Evolutionary conservation across 148 eudicot genomes (phyloP).

Genomic region (Rhododendron vialii): DNA sequence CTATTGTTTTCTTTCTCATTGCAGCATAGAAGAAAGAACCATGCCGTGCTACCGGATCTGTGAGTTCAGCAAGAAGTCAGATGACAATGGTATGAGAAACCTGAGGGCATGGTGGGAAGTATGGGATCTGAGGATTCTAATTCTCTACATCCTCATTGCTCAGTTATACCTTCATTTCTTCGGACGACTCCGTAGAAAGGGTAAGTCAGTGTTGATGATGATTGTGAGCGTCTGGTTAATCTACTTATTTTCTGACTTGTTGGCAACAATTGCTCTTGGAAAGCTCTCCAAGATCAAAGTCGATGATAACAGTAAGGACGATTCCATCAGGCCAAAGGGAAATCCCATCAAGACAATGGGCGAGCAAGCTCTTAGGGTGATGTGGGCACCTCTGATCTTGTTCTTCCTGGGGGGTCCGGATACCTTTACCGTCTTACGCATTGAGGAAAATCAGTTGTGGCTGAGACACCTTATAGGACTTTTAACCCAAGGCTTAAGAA

Average conservation of each 20-base stretch:
- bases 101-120: not conserved
- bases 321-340: too few species aligned
- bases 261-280: not conserved
- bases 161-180: constrained; percentile 1
- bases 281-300: constrained; percentile 5
- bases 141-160: not conserved
- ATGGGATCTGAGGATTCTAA: not conserved
- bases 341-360: not conserved
- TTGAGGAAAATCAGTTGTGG: not conserved
- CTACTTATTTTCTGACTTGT: not conserved
- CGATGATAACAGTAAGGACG: too few species aligned
- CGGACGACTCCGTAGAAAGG: not conserved
- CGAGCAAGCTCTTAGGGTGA: not conserved
- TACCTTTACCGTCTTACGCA: not conserved
- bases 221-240: not conserved
- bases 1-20: not conserved
- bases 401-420: constrained; percentile 2
- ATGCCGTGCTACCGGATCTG: not conserved
- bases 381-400: constrained; percentile 4
- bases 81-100: not conserved
- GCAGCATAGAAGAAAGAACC: not conserved
- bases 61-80: not conserved
- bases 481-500: not conserved
- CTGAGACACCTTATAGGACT: not conserved
- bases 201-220: not conserved